Conservation (phyloP, 495 filamentous ascomycete species). For the Neurospora tetrasperma region DNA sequence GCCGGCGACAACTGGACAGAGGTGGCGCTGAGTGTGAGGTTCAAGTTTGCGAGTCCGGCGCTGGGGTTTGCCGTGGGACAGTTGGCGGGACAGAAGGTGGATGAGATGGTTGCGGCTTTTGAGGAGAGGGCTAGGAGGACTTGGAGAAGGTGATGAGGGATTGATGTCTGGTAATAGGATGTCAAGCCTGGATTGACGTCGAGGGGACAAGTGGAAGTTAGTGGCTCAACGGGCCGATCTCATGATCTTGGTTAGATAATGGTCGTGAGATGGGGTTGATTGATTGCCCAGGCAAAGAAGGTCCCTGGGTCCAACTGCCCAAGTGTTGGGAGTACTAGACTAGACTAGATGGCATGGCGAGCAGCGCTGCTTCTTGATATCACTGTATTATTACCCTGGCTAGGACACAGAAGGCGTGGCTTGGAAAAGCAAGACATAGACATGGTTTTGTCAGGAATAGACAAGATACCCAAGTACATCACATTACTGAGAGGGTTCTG, state of each 20-base stretch:
- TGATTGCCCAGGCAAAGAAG: background rate
- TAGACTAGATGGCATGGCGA: background rate
- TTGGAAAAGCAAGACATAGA: background rate
- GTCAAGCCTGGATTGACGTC: background rate
- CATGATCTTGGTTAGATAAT: background rate
- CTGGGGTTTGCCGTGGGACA: constrained; percentile 70
- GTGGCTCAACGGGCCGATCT: background rate
- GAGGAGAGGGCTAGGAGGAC: constrained; percentile 62
- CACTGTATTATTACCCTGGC: background rate
- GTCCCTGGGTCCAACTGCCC: constrained; percentile 13
- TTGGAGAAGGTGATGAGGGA: constrained; percentile 26
- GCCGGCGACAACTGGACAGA: constrained; percentile 47
- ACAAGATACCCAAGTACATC: background rate
- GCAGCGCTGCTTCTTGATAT: background rate
- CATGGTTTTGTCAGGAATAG: background rate
- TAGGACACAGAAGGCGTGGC: background rate
- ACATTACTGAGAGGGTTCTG: background rate
- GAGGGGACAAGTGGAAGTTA: background rate
- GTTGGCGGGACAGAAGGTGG: constrained; percentile 73
- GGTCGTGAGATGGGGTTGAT: background rate
- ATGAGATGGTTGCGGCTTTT: constrained; percentile 87
- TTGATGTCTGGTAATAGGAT: background rate
- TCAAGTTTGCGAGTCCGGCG: constrained; percentile 73
- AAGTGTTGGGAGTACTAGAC: background rate
- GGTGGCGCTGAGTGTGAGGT: constrained; percentile 64